Base-by-base conservation (phyloP, 495 filamentous ascomycete genomes). In the Haplographium delicatum region DNA sequence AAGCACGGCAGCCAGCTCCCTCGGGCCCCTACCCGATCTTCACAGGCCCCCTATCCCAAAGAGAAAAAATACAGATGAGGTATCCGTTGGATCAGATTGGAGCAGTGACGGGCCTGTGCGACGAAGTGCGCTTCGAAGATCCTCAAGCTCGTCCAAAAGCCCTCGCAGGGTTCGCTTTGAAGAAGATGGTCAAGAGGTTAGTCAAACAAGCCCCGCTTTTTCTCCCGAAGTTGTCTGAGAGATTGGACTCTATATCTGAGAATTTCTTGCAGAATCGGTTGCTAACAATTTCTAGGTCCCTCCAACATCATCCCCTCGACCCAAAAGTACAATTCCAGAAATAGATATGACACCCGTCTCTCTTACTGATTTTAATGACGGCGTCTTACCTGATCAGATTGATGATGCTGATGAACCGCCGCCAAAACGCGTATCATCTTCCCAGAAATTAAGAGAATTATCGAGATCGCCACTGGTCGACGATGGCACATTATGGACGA, bases 81-180 rank as follows among this genome's bases (percentile, higher is more conserved):
- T 47, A 7, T 74, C 74, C 22, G 50, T 67, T 6, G 56, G 56
- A 18, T 76, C 76, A 6, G 67, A 72, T 34, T 51, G 64, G 35
- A 72, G 69, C 15, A 43, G 10, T 56, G 65, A 68, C 30, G 53
- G 63, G 4, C 62, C 65, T 24, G 44, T 56, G 16, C 68, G 67
- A 23, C 66, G 73, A 27, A 78, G 76, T 51, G 75, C 74, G 30
- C 59, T 78, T 24, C 70, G 76, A 22, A 66, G 75, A 33, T 65
- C 71, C 10, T 76, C 73, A 11, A 64, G 53, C 42, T 70, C 68
- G 13, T 60, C 56, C 18, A 76, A 71, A 30, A 78, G 76, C 48
- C 75, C 75, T 3, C 69, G 75, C 10, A 65, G 73, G 43, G 76
- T 80, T 20, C 74, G 76, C 19, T 80, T 80, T 44, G 69, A 76